Conservation (phyloP, 129 eudicot species). For the Pittosporum tobira region DNA sequence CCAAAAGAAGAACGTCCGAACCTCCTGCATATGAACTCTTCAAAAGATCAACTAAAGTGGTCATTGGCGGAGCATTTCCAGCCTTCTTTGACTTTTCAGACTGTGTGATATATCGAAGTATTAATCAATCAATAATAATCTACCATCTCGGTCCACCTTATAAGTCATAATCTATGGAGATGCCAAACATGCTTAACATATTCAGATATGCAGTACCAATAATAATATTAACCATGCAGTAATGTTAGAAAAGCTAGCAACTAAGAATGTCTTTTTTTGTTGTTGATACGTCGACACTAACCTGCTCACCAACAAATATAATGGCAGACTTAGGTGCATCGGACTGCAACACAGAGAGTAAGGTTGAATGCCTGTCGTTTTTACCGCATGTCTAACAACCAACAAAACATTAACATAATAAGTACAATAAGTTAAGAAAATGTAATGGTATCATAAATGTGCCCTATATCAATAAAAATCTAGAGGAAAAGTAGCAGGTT, state of each 20-base stretch:
- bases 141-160: background rate
- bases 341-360: constrained; percentile 50
- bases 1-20: constrained; percentile 59
- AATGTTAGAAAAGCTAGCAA: background rate
- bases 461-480: background rate
- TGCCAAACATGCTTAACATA: too few relatives aligned
- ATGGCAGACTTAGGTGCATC: constrained; percentile 93
- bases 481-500: background rate
- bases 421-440: background rate
- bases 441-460: background rate
- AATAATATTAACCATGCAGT: background rate
- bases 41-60: constrained; percentile 47
- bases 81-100: constrained; percentile 92
- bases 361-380: constrained; percentile 46
- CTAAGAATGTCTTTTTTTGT: too few relatives aligned
- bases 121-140: too few relatives aligned
- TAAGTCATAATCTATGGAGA: too few relatives aligned
- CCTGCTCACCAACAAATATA: constrained; percentile 81
- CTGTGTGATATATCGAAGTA: constrained; percentile 26
- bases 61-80: constrained; percentile 59
- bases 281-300: too few relatives aligned
- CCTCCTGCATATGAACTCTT: constrained; percentile 41
- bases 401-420: constrained; percentile 14
- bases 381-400: constrained; percentile 52
- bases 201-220: too few relatives aligned